These are phyloP conservation scores for Penicillium oxalicum DNA, from an alignment of 2,329 filamentous ascomycete species.

Conservation along the genomic window DNA sequence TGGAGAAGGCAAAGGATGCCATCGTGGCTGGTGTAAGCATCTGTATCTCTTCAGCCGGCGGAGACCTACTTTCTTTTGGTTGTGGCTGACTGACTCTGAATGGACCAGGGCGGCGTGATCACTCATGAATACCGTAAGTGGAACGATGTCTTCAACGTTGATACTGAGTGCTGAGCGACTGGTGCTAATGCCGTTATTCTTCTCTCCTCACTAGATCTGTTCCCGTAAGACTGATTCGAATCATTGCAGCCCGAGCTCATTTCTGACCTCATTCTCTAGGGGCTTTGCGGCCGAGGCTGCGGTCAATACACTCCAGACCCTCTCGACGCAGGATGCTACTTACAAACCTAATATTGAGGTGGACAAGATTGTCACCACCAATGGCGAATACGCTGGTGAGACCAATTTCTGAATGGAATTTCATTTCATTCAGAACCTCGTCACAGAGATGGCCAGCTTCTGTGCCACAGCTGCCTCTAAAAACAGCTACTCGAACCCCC, in stretches of 20 bases:
- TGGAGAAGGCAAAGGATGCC: conserved; percentile 65
- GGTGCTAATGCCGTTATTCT: conserved; percentile 15
- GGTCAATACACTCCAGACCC: conserved; percentile 59
- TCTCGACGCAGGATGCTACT: conserved; percentile 57
- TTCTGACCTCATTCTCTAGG: conserved; percentile 41
- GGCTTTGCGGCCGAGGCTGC: conserved; percentile 73
- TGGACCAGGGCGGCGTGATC: conserved; percentile 58
- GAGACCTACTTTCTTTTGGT: too few relatives aligned
- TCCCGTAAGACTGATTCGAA: conserved; percentile 35
- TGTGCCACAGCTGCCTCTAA: conserved; percentile 8
- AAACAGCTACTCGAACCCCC: conserved; percentile 1
- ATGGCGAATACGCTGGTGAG: conserved; percentile 16
- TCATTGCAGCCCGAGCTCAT: too few relatives aligned
- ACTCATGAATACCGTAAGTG: conserved; percentile 73
- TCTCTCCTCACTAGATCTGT: conserved; percentile 27
- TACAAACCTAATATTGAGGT: conserved; percentile 68
- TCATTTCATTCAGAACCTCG: neutral
- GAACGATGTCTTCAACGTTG: too few relatives aligned
- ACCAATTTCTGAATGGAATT: conserved; percentile 2
- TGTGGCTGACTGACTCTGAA: conserved; percentile 11
- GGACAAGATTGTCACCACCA: conserved; percentile 60
- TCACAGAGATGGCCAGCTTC: neutral
- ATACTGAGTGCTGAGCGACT: neutral
- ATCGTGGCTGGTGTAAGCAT: conserved; percentile 58
- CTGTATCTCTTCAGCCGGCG: neutral